Evolutionary conservation across 169 alveolate genomes (phyloP).

Genomic region (Plasmodium cynomolgi): DNA sequence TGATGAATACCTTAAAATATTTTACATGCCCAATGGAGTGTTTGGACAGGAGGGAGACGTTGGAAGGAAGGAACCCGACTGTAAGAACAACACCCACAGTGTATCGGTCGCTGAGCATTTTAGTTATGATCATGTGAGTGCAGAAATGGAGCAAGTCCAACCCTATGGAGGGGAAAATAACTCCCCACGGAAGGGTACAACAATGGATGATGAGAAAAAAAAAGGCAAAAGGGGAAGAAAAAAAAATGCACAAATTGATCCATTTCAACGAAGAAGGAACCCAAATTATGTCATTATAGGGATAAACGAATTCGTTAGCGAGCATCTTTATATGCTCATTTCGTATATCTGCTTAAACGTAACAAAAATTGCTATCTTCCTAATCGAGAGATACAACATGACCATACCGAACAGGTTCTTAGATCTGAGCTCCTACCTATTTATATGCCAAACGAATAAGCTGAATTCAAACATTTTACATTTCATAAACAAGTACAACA

Average conservation of each 20-base stretch:
- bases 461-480: constrained; percentile 7
- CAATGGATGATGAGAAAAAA: neutral
- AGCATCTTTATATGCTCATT: constrained; percentile 47
- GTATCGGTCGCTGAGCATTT: neutral
- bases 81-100: neutral
- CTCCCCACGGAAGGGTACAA: neutral
- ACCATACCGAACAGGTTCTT: constrained; percentile 32
- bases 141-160: neutral
- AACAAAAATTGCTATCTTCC: constrained; percentile 27
- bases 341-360: constrained; percentile 24
- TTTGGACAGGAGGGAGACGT: constrained; percentile 11
- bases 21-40: neutral
- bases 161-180: neutral
- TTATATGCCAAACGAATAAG: constrained; percentile 45
- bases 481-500: constrained; percentile 39
- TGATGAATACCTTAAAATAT: constrained; percentile 37
- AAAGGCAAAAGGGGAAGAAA: neutral
- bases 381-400: constrained; percentile 42
- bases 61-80: neutral
- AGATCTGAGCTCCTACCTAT: constrained; percentile 40
- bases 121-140: neutral
- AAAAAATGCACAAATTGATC: neutral
- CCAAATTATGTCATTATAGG: neutral
- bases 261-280: neutral
- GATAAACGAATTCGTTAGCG: constrained; percentile 31